Percentiles rank a stretch among this genome's conserved stretches.
Conservation (phyloP, 257 asterid genomes). For the Gentiana straminea region DNA sequence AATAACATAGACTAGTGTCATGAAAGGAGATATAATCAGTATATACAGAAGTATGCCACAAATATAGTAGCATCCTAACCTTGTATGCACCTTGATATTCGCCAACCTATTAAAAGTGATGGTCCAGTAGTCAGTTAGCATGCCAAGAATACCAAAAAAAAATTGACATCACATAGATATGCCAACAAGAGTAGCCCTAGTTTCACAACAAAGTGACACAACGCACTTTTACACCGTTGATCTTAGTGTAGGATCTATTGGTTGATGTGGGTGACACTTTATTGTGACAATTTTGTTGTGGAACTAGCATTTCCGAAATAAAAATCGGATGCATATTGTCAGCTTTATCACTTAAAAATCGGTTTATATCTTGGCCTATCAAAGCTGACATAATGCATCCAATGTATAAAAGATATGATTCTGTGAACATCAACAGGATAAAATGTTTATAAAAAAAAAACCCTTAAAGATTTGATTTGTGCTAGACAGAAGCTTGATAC, state of each 20-base stretch:
- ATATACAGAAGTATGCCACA: neutral
- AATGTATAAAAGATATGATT: neutral
- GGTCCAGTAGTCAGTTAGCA: conserved; percentile 2
- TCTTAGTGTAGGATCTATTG: too few relatives aligned
- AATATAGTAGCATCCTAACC: conserved; percentile 31
- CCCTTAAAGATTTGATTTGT: neutral
- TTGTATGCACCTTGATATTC: conserved; percentile 98
- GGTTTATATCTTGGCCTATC: neutral
- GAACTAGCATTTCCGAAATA: too few relatives aligned
- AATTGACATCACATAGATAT: too few relatives aligned
- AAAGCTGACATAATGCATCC: neutral
- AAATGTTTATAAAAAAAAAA: conserved; percentile 2
- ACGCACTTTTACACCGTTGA: too few relatives aligned
- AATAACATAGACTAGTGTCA: conserved; percentile 7
- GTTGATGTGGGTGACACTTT: too few relatives aligned
- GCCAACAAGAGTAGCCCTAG: too few relatives aligned
- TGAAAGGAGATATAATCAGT: neutral
- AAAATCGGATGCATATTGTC: too few relatives aligned
- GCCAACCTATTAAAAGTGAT: conserved; percentile 57
- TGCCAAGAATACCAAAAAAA: conserved; percentile 5
- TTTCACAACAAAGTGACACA: too few relatives aligned
- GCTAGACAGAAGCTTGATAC: too few relatives aligned
- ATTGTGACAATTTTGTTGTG: too few relatives aligned
- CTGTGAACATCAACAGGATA: too few relatives aligned
- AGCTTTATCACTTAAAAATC: neutral